Conservation (phyloP, 164 flowering plant genomes). For the Magnolia changhungtana region DNA sequence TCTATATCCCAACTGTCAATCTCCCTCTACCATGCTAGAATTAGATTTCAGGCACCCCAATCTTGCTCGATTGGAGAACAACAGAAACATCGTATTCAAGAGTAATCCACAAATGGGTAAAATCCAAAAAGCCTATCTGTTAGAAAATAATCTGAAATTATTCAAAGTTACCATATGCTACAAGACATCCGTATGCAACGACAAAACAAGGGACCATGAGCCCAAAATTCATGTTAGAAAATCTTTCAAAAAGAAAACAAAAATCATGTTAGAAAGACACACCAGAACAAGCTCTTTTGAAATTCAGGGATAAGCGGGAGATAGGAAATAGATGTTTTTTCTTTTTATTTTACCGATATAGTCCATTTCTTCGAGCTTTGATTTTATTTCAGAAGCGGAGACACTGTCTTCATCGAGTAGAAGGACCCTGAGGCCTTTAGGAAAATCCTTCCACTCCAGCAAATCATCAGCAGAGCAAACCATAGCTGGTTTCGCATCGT, state of each 20-base stretch:
- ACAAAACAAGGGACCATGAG: not conserved
- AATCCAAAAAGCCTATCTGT: not conserved
- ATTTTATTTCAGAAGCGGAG: conserved; percentile 58
- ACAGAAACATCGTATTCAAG: not conserved
- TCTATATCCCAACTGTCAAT: not conserved
- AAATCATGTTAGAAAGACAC: not conserved
- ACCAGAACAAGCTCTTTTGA: not conserved
- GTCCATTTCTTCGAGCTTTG: conserved; percentile 82
- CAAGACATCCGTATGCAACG: not conserved
- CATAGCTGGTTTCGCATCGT: conserved; percentile 77
- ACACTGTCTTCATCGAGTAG: conserved; percentile 56
- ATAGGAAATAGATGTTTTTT: not conserved
- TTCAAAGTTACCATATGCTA: not conserved
- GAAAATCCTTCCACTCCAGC: conserved; percentile 75
- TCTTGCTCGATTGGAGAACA: not conserved
- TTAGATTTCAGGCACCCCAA: not conserved
- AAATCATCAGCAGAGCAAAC: conserved; percentile 77
- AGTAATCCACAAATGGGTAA: not conserved
- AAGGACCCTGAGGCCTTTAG: conserved; percentile 82
- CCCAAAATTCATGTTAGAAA: not conserved
- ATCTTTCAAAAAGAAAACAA: no score
- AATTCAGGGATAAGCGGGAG: not conserved
- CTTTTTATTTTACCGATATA: conserved; percentile 49
- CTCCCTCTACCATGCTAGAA: not conserved
- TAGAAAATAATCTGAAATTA: no score